Percentiles rank a stretch among this genome's conserved stretches.
phyloP scores from a whole-genome alignment of 1,284 basidiomycete genomes.

The Apiotrichum sp. region DNA sequence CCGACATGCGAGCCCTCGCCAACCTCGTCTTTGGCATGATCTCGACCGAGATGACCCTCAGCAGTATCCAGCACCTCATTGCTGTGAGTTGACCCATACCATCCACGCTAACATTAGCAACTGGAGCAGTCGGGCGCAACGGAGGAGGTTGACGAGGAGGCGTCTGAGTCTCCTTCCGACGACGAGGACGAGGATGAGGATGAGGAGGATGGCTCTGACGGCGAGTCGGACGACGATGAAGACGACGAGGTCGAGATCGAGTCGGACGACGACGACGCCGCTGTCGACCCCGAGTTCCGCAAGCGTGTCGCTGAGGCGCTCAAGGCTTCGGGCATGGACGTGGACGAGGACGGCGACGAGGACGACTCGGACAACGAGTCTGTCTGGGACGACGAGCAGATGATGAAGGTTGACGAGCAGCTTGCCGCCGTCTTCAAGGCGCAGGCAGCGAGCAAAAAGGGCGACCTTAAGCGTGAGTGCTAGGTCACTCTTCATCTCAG shows the following conservation, averaged over 20 bases:
- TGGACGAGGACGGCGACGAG: conserved; percentile 24
- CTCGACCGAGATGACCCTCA: conserved; percentile 61
- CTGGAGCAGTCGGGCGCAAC: conserved; percentile 54
- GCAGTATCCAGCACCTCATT: conserved; percentile 76
- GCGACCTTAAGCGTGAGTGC: conserved; percentile 18
- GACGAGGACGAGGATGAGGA: conserved; percentile 21
- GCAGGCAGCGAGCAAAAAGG: conserved; percentile 51
- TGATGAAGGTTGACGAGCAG: conserved; percentile 92
- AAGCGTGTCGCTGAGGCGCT: conserved; percentile 71
- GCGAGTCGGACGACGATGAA: conserved; percentile 50
- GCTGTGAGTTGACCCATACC: conserved; percentile 53
- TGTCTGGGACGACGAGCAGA: conserved; percentile 90
- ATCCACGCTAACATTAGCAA: conserved; percentile 56
- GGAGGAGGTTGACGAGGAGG: conserved; percentile 47
- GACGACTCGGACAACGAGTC: conserved; percentile 52
- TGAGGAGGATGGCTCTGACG: conserved; percentile 42
- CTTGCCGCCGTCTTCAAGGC: conserved; percentile 79
- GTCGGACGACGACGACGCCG: conserved; percentile 48
- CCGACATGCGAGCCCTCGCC: conserved; percentile 72
- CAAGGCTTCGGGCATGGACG: conserved; percentile 63
- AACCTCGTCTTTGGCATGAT: conserved; percentile 77
- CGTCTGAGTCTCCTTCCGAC: too few relatives aligned
- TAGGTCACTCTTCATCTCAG: background rate
- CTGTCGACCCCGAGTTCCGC: conserved; percentile 63
- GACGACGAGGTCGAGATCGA: conserved; percentile 46